A percentile compares a stretch with the other conserved stretches of the same genome.
Conservation (phyloP, 306 rosid genomes). For the Oxytropis ochrocephala region DNA sequence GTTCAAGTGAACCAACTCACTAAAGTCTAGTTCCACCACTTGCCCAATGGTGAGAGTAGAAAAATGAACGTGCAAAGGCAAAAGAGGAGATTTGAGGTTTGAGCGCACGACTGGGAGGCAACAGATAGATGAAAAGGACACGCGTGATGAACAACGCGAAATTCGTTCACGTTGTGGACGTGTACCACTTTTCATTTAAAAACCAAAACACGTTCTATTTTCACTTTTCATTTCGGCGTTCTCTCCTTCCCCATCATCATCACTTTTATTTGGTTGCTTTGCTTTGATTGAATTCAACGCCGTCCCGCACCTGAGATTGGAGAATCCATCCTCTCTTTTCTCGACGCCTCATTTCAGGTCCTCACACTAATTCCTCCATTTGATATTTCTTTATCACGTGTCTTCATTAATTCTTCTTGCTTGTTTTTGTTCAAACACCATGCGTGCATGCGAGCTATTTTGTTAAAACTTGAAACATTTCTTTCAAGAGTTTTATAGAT, state of each 20-base stretch:
- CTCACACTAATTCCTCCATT: not conserved
- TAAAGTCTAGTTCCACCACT: no score
- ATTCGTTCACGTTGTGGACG: constrained; percentile 10
- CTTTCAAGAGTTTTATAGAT: no score
- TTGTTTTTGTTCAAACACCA: not conserved
- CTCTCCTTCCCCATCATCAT: no score
- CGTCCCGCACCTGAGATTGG: constrained; percentile 16
- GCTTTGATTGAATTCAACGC: constrained; percentile 18
- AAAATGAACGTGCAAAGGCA: no score
- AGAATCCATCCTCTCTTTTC: constrained; percentile 1
- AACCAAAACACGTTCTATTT: constrained; percentile 20
- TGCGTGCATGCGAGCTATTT: no score
- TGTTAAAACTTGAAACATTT: no score
- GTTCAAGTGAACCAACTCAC: no score
- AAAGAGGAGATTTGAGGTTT: not conserved
- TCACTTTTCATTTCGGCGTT: constrained; percentile 19
- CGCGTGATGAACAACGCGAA: constrained; percentile 32
- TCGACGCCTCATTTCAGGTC: constrained; percentile 1
- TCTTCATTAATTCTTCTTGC: not conserved
- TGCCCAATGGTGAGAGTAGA: no score
- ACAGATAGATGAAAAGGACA: constrained; percentile 21
- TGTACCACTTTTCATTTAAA: constrained; percentile 8
- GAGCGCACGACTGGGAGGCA: not conserved
- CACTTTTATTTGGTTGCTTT: not conserved
- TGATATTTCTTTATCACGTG: not conserved